Percentiles rank a stretch among this genome's conserved stretches.
These are phyloP conservation scores for Xanthoconium separans DNA, from an alignment of 1,284 basidiomycete genomes.

Conservation along the genomic window DNA sequence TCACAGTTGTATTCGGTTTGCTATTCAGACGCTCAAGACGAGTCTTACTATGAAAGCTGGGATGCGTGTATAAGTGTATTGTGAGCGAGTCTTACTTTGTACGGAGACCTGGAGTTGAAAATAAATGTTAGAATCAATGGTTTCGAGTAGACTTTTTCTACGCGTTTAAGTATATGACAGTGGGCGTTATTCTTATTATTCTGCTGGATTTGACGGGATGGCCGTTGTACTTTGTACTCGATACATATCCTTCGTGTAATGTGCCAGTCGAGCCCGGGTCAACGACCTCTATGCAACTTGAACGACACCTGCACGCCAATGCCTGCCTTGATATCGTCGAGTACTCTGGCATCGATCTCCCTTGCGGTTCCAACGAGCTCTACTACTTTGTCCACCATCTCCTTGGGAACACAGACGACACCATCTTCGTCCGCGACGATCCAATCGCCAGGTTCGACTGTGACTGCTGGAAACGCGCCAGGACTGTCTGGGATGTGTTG, in stretches of 20 bases:
- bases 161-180: neutral
- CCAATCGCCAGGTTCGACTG: constrained; percentile 77
- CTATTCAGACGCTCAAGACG: constrained; percentile 52
- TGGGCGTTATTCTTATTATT: constrained; percentile 15
- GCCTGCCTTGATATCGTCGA: constrained; percentile 76
- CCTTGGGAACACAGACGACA: constrained; percentile 78
- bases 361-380: constrained; percentile 60
- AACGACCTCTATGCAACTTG: constrained; percentile 70
- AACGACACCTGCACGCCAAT: constrained; percentile 78
- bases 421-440: constrained; percentile 89
- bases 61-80: constrained; percentile 34
- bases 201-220: constrained; percentile 20
- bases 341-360: constrained; percentile 71
- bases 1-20: constrained; percentile 56
- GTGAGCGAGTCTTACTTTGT: neutral
- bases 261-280: constrained; percentile 9
- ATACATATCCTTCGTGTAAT: constrained; percentile 23
- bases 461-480: constrained; percentile 50
- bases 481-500: constrained; percentile 30
- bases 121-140: neutral
- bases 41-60: constrained; percentile 49
- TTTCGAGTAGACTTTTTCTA: constrained; percentile 6
- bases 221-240: constrained; percentile 18
- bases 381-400: constrained; percentile 57
- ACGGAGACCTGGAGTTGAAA: neutral